Conservation (phyloP, 108 stramenopile species). For the Epipyxis sp. region DNA sequence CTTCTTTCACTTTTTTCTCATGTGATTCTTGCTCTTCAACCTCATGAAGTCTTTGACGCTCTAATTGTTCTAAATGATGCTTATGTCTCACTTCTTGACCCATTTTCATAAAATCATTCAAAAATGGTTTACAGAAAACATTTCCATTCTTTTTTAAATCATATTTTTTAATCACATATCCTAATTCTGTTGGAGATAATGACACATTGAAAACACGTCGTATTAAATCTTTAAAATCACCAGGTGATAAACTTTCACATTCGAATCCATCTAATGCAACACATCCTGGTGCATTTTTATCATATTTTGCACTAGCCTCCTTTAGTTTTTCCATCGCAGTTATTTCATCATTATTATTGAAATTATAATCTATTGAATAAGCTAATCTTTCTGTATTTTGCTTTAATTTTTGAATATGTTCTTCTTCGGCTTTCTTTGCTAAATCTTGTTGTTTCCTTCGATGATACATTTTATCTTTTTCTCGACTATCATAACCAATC, state of each 20-base stretch:
- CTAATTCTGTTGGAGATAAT: conserved; percentile 4
- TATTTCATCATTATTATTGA: conserved; percentile 18
- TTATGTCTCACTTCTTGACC: conserved; percentile 11
- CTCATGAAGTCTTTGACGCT: conserved; percentile 2
- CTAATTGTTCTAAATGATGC: neutral
- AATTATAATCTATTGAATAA: conserved; percentile 10
- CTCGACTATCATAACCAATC: conserved; percentile 8
- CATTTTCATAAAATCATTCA: neutral
- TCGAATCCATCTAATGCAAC: conserved; percentile 22
- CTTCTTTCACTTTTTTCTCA: neutral
- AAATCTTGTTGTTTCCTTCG: neutral
- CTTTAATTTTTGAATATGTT: neutral
- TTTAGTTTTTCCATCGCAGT: conserved; percentile 6
- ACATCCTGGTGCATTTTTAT: conserved; percentile 10
- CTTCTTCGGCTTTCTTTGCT: conserved; percentile 29
- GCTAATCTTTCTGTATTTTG: neutral
- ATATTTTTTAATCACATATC: conserved; percentile 13
- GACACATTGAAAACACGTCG: neutral
- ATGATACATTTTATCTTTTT: neutral
- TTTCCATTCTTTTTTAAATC: conserved; percentile 9
- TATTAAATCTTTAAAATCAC: conserved; percentile 20
- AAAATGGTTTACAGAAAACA: conserved; percentile 3
- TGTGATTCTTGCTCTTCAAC: conserved; percentile 19
- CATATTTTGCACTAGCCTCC: conserved; percentile 19
- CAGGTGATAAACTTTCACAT: neutral